These are phyloP conservation scores for Linum usitatissimum DNA, from an alignment of 345 rosid species.

Conservation along the genomic window DNA sequence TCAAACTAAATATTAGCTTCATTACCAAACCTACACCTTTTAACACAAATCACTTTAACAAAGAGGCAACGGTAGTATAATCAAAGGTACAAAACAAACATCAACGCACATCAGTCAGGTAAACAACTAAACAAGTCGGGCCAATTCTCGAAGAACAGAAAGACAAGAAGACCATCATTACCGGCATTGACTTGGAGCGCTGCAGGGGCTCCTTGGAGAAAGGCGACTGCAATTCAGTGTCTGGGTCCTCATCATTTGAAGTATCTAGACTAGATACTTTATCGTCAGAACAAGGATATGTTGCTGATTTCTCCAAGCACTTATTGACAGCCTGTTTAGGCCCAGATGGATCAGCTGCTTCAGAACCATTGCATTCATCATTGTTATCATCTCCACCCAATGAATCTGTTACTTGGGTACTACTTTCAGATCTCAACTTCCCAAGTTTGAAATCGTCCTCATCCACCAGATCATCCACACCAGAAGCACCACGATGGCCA, in stretches of 20 bases:
- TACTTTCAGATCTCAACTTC: conserved; percentile 13
- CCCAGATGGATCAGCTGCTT: conserved; percentile 15
- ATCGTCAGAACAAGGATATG: conserved; percentile 18
- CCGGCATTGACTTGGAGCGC: conserved; percentile 22
- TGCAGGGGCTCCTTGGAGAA: conserved; percentile 22
- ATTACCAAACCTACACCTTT: neutral
- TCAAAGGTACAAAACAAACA: no score
- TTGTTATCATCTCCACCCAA: conserved; percentile 30
- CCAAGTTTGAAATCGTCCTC: conserved; percentile 23
- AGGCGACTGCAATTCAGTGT: conserved; percentile 22
- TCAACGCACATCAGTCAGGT: no score
- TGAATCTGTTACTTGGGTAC: conserved; percentile 17
- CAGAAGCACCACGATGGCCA: conserved; percentile 12
- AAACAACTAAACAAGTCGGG: no score
- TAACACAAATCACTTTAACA: neutral
- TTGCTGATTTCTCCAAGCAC: conserved; percentile 19
- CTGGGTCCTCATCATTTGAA: conserved; percentile 28
- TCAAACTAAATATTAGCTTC: neutral
- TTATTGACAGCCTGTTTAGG: conserved; percentile 11
- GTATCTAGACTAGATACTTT: conserved; percentile 18
- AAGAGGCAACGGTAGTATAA: neutral
- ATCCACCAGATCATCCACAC: conserved; percentile 22
- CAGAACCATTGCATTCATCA: conserved; percentile 23
- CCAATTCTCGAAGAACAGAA: neutral
- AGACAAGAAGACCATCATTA: conserved; percentile 21